Evolutionary conservation across 106 monocot genomes (phyloP).

Genomic region (Triglochin maritima): DNA sequence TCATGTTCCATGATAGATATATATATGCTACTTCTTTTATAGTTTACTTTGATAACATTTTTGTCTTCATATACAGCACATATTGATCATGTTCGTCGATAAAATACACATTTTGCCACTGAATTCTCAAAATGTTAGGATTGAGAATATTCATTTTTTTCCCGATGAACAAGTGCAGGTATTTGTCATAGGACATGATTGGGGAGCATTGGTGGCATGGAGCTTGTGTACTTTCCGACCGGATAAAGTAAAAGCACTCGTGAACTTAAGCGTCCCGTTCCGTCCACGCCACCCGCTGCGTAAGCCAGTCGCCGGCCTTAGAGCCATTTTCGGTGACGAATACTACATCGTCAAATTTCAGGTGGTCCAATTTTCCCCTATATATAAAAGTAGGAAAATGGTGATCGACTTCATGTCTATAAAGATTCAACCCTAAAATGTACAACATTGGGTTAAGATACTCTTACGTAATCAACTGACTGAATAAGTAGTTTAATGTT

Average conservation of each 20-base stretch:
- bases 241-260: slow-evolving; percentile 40
- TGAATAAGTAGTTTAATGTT: no score
- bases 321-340: slow-evolving; percentile 30
- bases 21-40: no score
- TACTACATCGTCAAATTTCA: slow-evolving; percentile 46
- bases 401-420: no score
- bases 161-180: slow-evolving; percentile 13
- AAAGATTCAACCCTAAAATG: no score
- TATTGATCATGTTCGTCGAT: no score
- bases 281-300: slow-evolving; percentile 13
- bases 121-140: background rate
- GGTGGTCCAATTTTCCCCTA: slow-evolving; percentile 5
- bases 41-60: no score
- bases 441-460: no score
- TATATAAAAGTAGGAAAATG: no score
- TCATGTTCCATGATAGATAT: no score
- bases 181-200: slow-evolving; percentile 59
- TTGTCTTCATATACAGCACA: no score
- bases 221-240: slow-evolving; percentile 37
- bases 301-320: slow-evolving; percentile 25
- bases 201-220: slow-evolving; percentile 59
- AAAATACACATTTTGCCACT: background rate
- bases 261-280: slow-evolving; percentile 43
- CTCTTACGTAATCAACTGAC: no score
- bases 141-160: no score